Evolutionary conservation across 2,329 filamentous ascomycete genomes (phyloP).

Genomic region (Periconia digitata): DNA sequence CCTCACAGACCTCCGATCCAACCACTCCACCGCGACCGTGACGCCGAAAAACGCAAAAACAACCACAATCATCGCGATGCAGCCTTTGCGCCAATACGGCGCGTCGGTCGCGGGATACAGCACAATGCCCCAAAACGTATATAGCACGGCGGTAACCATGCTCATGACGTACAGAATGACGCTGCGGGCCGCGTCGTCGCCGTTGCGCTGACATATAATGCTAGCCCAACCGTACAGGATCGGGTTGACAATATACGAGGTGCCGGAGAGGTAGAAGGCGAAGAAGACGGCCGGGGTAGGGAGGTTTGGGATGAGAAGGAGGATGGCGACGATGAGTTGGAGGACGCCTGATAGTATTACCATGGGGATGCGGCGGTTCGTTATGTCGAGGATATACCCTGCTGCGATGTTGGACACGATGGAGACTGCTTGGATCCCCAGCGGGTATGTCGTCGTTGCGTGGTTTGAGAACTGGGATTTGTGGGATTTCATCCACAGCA

Average conservation of each 20-base stretch:
- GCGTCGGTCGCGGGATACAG: conserved; percentile 47
- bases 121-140: conserved; percentile 50
- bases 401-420: conserved; percentile 50
- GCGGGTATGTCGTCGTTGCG: conserved; percentile 60
- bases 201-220: conserved; percentile 35
- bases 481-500: conserved; percentile 22
- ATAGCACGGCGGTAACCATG: conserved; percentile 39
- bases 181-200: conserved; percentile 46
- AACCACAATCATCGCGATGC: conserved; percentile 38
- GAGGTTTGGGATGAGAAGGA: conserved; percentile 35
- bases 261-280: conserved; percentile 41
- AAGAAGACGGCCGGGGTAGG: conserved; percentile 35
- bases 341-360: conserved; percentile 30
- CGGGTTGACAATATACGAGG: conserved; percentile 43
- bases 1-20: conserved; percentile 9
- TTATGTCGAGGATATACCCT: conserved; percentile 41
- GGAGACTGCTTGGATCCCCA: conserved; percentile 58
- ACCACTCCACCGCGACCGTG: conserved; percentile 16
- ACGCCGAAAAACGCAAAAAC: conserved; percentile 16
- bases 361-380: conserved; percentile 36
- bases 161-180: conserved; percentile 46
- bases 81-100: conserved; percentile 46
- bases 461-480: conserved; percentile 33
- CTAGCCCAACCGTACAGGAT: conserved; percentile 44
- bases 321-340: conserved; percentile 33